phyloP scores from a whole-genome alignment of 768 basidiomycete genomes.

The Amylocystis lapponica region DNA sequence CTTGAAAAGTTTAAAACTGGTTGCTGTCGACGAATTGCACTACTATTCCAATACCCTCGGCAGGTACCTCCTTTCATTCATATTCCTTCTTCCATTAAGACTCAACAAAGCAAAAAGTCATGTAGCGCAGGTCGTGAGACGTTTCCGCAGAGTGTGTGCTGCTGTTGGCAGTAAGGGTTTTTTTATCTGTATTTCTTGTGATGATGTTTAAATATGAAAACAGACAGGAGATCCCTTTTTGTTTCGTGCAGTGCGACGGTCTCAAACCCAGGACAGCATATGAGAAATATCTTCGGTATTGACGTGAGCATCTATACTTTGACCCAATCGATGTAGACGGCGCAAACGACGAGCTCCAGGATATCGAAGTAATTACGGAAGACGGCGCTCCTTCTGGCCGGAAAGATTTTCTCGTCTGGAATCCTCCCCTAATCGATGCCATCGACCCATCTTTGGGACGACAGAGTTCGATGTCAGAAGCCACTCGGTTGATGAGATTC shows the following conservation, averaged over 20 bases:
- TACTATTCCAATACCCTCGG: conserved; percentile 80
- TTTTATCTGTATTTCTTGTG: background rate
- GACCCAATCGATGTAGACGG: background rate
- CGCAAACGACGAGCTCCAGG: conserved; percentile 20
- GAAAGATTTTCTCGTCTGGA: conserved; percentile 82
- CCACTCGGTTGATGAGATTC: conserved; percentile 66
- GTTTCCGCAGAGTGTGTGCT: conserved; percentile 68
- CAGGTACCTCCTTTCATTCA: too few relatives aligned
- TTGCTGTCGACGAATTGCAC: conserved; percentile 84
- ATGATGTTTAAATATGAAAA: background rate
- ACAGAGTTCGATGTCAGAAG: conserved; percentile 57
- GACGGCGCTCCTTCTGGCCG: conserved; percentile 80
- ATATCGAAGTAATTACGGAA: conserved; percentile 63
- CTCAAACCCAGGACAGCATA: conserved; percentile 66
- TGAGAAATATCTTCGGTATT: conserved; percentile 72
- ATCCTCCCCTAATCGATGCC: conserved; percentile 52
- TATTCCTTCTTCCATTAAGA: background rate
- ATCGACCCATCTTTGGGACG: conserved; percentile 49
- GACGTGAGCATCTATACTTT: conserved; percentile 24
- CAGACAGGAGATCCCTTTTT: conserved; percentile 55
- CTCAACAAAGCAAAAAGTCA: conserved; percentile 42
- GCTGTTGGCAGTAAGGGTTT: conserved; percentile 65
- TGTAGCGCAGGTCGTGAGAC: conserved; percentile 71
- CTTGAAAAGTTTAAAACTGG: conserved; percentile 66
- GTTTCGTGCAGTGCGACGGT: conserved; percentile 90